These are phyloP conservation scores for Fraxinus excelsior DNA, from an alignment of 257 asterid species.

Conservation along the genomic window DNA sequence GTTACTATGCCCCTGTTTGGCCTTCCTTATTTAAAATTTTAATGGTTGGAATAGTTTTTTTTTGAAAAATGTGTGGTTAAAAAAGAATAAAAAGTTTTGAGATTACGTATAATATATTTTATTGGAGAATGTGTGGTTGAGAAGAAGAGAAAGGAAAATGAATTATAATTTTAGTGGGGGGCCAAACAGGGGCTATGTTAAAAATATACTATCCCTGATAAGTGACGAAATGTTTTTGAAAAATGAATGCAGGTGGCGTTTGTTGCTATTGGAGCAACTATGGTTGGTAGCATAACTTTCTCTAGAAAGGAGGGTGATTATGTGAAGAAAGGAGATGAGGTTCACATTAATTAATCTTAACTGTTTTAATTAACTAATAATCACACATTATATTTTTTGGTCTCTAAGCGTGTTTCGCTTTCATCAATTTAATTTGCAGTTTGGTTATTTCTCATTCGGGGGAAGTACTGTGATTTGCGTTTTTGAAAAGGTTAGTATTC, in stretches of 20 bases:
- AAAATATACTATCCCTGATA: neutral
- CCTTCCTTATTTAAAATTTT: too few species aligned
- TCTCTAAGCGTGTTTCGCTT: constrained; percentile 10
- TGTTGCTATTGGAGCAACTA: constrained; percentile 98
- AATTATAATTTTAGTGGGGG: too few species aligned
- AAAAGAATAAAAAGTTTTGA: too few species aligned
- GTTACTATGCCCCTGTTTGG: neutral
- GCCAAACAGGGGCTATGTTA: too few species aligned
- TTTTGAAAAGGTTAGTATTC: constrained; percentile 78
- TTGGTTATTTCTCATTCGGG: constrained; percentile 96
- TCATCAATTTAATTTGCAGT: constrained; percentile 48
- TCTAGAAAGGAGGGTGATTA: constrained; percentile 61
- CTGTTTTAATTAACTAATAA: constrained; percentile 8
- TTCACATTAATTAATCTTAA: constrained; percentile 21
- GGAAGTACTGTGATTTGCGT: constrained; percentile 97
- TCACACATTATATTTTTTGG: neutral
- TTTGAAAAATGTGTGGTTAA: too few species aligned
- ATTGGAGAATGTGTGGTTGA: too few species aligned
- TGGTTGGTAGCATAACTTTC: constrained; percentile 97
- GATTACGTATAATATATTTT: too few species aligned
- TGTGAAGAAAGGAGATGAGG: constrained; percentile 94
- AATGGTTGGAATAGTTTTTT: too few species aligned
- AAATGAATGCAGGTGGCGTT: constrained; percentile 74
- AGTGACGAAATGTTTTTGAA: neutral
- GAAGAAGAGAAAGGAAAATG: too few species aligned